These are phyloP conservation scores for Thuidium tamariscinum DNA, from an alignment of 225 moss, liverwort and hornwort species.

Conservation along the genomic window DNA sequence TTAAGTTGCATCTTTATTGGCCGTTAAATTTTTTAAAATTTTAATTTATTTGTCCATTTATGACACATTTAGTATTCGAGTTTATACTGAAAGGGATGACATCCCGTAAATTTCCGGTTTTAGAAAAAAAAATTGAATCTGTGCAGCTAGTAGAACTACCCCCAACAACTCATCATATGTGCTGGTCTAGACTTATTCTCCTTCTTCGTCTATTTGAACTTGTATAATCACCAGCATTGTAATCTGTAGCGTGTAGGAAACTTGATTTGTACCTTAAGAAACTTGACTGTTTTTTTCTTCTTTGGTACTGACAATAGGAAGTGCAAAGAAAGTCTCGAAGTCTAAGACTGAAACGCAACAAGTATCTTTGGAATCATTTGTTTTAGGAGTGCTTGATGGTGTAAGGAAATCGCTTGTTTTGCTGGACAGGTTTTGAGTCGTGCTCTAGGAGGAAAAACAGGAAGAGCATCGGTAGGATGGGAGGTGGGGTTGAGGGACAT, in stretches of 20 bases:
- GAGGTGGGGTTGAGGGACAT: slow-evolving; percentile 74
- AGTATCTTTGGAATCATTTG: background rate
- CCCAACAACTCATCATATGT: background rate
- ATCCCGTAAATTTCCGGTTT: background rate
- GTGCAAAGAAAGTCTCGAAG: background rate
- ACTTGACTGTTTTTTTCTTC: background rate
- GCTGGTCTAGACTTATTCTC: background rate
- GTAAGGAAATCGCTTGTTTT: background rate
- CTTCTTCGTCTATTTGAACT: background rate
- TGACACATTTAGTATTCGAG: background rate
- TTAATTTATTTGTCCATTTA: background rate
- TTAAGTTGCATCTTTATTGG: background rate
- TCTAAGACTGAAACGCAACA: background rate
- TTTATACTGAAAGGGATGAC: background rate
- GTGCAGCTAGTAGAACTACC: background rate
- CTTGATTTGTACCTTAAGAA: too few relatives aligned
- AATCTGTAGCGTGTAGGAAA: background rate
- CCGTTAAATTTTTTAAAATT: background rate
- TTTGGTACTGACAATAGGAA: background rate
- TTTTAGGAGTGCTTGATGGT: background rate
- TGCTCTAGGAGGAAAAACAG: slow-evolving; percentile 91
- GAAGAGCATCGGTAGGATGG: slow-evolving; percentile 69
- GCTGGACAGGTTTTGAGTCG: slow-evolving; percentile 55
- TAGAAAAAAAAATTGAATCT: background rate
- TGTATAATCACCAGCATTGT: background rate